phyloP scores from a whole-genome alignment of 306 rosid genomes.

The Herpetospermum pedunculosum region DNA sequence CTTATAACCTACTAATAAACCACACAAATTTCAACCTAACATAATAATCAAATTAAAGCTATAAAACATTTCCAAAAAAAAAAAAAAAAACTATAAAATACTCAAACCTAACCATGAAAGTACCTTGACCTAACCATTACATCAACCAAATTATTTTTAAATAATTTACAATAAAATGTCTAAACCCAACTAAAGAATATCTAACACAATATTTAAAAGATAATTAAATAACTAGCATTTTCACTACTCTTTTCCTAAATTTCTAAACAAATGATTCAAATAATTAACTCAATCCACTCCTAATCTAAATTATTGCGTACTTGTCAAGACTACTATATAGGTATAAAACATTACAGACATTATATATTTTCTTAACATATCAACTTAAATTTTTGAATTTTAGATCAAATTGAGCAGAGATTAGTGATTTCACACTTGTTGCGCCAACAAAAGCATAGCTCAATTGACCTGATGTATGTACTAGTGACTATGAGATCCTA shows the following conservation, averaged over 20 bases:
- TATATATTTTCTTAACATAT: background rate
- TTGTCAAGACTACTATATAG: background rate
- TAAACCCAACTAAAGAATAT: background rate
- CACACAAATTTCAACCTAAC: background rate
- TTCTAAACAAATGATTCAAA: background rate
- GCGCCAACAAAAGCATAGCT: too few relatives aligned
- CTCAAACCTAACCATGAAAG: background rate
- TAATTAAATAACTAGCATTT: background rate
- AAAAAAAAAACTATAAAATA: too few relatives aligned
- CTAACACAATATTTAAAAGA: background rate
- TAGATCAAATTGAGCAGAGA: background rate
- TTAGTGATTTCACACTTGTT: too few relatives aligned
- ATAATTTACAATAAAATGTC: background rate
- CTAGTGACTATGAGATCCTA: too few relatives aligned
- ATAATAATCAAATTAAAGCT: background rate
- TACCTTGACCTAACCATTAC: background rate
- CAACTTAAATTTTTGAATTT: background rate
- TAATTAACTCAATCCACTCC: background rate
- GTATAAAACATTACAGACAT: background rate
- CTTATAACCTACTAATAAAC: too few relatives aligned
- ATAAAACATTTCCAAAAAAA: too few relatives aligned
- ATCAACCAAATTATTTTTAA: background rate
- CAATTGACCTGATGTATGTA: too few relatives aligned
- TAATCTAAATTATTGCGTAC: background rate
- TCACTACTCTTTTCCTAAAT: background rate